Base-by-base conservation (phyloP, 306 rosid genomes). In the Canavalia ensiformis region DNA sequence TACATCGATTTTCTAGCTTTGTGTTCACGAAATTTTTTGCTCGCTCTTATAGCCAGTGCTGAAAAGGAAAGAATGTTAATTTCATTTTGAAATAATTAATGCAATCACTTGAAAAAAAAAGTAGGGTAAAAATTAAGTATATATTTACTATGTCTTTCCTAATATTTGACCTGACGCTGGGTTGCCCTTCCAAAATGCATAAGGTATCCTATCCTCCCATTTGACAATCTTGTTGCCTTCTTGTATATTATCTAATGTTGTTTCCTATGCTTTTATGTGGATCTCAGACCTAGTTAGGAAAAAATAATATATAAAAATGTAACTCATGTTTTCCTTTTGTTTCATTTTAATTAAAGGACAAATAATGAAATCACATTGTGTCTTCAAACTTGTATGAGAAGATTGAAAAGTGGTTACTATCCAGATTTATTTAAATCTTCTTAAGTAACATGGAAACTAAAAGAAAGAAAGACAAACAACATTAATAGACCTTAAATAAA, bases 141-240 rank as follows among this genome's bases (percentile, higher is more conserved):
- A 18, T 49, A 37, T 5, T 76, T 79, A 88, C 91, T 46, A 84
- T 34, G 10, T 0, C 31, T 11, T 2, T 46, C 74, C 91, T 72
- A 3, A 72, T 7, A 3, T 0, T 0, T 5, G 87, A 78, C 41
- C 74, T 2, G 8, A 18, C 25, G 25, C 0, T 1, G 85, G 87
- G 78, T 88, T 88, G 4, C 92, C 92, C 79, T 82, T 89, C 92
- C 92, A 89, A 78, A 72, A 87, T 13, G 87, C 92, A 30, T 84
- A 82, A 37, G 92, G 92, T 68, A 42, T 2, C 54, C 92, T 86
- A 68, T 87, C 73, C 59, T 84, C 69, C 92, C 92, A 89, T 58
- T 73, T 68, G 4, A 82, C 60, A 39, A 6, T 47, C 60, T 73
- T 63, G 86, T 84, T 86, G 6, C 87, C 78, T 84, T 82, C 76